Percentiles rank a stretch among this genome's conserved stretches.
These are phyloP conservation scores for Acanthochlamys bracteata DNA, from an alignment of 106 monocot species.

Conservation along the genomic window DNA sequence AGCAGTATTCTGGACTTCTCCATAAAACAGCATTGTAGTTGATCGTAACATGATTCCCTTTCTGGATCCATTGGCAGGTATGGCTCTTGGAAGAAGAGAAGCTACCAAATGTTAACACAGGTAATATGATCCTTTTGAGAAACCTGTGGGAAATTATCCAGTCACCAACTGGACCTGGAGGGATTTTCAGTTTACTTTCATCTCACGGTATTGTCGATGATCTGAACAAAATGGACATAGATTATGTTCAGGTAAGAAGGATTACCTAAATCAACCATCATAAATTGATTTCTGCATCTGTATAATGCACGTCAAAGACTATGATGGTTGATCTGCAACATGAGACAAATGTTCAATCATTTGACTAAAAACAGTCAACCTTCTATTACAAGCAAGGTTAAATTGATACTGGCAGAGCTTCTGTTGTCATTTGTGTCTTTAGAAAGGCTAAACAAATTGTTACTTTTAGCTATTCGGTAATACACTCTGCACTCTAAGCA, in stretches of 20 bases:
- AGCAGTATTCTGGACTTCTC: too few relatives aligned
- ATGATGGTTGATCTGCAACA: too few relatives aligned
- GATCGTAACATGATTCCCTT: background rate
- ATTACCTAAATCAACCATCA: background rate
- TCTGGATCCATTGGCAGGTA: slow-evolving; percentile 30
- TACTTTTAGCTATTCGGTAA: too few relatives aligned
- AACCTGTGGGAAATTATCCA: slow-evolving; percentile 64
- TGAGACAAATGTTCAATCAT: too few relatives aligned
- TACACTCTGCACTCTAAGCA: too few relatives aligned
- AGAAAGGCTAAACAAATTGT: too few relatives aligned
- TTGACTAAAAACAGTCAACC: too few relatives aligned
- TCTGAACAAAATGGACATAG: slow-evolving; percentile 45
- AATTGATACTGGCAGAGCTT: too few relatives aligned
- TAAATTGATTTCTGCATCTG: background rate
- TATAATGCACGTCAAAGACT: too few relatives aligned
- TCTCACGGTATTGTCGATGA: slow-evolving; percentile 35
- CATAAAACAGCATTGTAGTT: too few relatives aligned
- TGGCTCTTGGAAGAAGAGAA: slow-evolving; percentile 60
- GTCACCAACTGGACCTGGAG: slow-evolving; percentile 70
- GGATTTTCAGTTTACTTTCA: slow-evolving; percentile 48
- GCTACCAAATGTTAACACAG: slow-evolving; percentile 47
- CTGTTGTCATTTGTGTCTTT: too few relatives aligned
- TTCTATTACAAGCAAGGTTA: too few relatives aligned
- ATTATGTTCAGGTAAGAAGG: slow-evolving; percentile 69
- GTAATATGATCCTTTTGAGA: slow-evolving; percentile 42